These are phyloP conservation scores for Aspergillus fructus DNA, from an alignment of 2,329 filamentous ascomycete species.

Conservation along the genomic window DNA sequence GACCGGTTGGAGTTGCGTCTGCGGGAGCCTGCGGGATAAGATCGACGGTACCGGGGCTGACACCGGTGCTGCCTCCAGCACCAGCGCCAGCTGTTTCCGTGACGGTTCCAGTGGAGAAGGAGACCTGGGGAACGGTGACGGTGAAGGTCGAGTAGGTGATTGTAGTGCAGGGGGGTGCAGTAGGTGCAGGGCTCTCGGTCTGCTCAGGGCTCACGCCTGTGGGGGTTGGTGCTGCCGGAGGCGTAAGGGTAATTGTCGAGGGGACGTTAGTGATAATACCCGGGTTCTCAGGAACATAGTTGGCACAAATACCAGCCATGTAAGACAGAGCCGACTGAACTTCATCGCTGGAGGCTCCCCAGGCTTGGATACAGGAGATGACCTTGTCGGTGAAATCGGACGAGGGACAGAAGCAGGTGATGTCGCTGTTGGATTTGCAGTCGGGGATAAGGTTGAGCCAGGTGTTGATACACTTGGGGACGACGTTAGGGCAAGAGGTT, in stretches of 20 bases:
- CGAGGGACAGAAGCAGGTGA: conserved; percentile 82
- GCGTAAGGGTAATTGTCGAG: conserved; percentile 54
- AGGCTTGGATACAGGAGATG: conserved; percentile 76
- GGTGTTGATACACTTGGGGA: conserved; percentile 89
- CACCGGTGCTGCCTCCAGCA: conserved; percentile 5
- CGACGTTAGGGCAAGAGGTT: conserved; percentile 61
- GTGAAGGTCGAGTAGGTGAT: conserved; percentile 43
- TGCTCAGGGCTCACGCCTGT: conserved; percentile 19
- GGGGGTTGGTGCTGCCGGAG: conserved; percentile 45
- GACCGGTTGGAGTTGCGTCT: conserved; percentile 20
- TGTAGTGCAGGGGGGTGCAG: conserved; percentile 37
- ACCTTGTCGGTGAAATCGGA: conserved; percentile 73
- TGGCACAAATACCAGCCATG: conserved; percentile 88
- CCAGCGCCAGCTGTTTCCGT: conserved; percentile 15
- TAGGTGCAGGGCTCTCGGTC: conserved; percentile 21
- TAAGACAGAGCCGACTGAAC: conserved; percentile 72
- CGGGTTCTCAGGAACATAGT: conserved; percentile 74
- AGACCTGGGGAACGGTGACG: conserved; percentile 47
- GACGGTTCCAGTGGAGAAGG: conserved; percentile 41
- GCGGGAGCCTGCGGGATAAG: conserved; percentile 28
- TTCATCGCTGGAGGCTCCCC: conserved; percentile 66
- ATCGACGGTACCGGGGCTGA: conserved; percentile 24
- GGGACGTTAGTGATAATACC: conserved; percentile 76
- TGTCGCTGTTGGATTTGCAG: conserved; percentile 83
- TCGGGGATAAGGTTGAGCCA: conserved; percentile 69